phyloP scores from a whole-genome alignment of 306 rosid species.

The Abrus pulchellus region DNA sequence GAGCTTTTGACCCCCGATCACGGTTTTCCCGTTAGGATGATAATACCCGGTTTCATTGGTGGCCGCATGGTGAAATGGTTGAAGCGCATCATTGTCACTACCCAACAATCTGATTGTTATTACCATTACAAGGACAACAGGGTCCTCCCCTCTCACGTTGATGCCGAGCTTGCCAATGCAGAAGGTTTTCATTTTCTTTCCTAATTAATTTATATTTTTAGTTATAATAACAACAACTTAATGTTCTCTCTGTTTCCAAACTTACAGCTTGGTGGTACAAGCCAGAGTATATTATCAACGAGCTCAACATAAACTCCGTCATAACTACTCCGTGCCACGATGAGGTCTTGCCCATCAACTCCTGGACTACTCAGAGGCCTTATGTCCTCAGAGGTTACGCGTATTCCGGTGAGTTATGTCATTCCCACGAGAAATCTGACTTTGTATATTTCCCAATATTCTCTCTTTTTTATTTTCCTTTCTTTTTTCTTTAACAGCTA shows the following conservation, averaged over 20 bases:
- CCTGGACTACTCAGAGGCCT: slow-evolving; percentile 75
- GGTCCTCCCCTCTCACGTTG: slow-evolving; percentile 82
- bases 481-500: too few relatives aligned
- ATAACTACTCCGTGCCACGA: slow-evolving; percentile 86
- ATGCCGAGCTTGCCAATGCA: slow-evolving; percentile 76
- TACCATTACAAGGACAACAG: slow-evolving; percentile 77
- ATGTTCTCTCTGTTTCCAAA: background rate
- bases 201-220: too few relatives aligned
- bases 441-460: too few relatives aligned
- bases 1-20: slow-evolving; percentile 74
- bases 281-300: slow-evolving; percentile 80
- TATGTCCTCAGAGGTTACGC: slow-evolving; percentile 75
- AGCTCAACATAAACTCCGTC: slow-evolving; percentile 80
- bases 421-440: background rate
- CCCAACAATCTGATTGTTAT: slow-evolving; percentile 63
- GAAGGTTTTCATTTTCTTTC: slow-evolving; percentile 54
- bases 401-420: slow-evolving; percentile 70
- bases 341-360: slow-evolving; percentile 75
- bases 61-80: slow-evolving; percentile 95
- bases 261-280: slow-evolving; percentile 87
- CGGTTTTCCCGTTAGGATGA: slow-evolving; percentile 81
- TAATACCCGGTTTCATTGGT: slow-evolving; percentile 79
- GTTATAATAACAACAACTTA: background rate
- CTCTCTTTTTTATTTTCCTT: too few relatives aligned
- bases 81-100: slow-evolving; percentile 75